Conservation (phyloP, 2,329 filamentous ascomycete genomes). For the Metarhizium anisopliae region DNA sequence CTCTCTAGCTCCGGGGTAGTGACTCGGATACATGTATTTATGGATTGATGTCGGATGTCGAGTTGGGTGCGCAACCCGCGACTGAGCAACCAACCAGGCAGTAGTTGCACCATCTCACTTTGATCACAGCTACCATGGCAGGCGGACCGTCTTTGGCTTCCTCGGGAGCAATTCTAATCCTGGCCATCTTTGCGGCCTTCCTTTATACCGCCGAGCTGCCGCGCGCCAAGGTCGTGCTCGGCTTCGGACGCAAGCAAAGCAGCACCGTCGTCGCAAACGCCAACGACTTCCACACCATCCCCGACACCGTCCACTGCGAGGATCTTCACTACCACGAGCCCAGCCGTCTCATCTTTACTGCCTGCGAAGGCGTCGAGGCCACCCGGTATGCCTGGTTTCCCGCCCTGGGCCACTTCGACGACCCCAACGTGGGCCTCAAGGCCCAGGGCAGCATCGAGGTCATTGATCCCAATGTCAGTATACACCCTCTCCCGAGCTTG, state of each 20-base stretch:
- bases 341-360: constrained; percentile 42
- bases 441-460: constrained; percentile 38
- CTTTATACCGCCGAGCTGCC: constrained; percentile 5
- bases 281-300: constrained; percentile 31
- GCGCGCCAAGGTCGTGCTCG: constrained; percentile 12
- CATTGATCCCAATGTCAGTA: constrained; percentile 42
- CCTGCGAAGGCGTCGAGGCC: constrained; percentile 38
- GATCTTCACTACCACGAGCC: constrained; percentile 47
- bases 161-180: not conserved
- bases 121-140: not conserved
- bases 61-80: too few relatives aligned
- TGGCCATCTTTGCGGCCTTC: constrained; percentile 1
- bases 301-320: constrained; percentile 48
- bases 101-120: too few relatives aligned
- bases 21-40: too few relatives aligned
- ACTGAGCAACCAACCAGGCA: too few relatives aligned
- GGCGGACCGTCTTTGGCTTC: not conserved
- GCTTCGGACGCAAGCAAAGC: constrained; percentile 16
- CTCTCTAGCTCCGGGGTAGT: too few relatives aligned
- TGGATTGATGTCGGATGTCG: too few relatives aligned
- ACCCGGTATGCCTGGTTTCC: constrained; percentile 45
- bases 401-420: constrained; percentile 30
- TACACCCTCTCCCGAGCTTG: not conserved
- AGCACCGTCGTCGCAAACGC: constrained; percentile 12
- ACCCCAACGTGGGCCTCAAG: constrained; percentile 24